Conservation (phyloP, 176 grass and related monocot genomes). For the Avena eriantha region DNA sequence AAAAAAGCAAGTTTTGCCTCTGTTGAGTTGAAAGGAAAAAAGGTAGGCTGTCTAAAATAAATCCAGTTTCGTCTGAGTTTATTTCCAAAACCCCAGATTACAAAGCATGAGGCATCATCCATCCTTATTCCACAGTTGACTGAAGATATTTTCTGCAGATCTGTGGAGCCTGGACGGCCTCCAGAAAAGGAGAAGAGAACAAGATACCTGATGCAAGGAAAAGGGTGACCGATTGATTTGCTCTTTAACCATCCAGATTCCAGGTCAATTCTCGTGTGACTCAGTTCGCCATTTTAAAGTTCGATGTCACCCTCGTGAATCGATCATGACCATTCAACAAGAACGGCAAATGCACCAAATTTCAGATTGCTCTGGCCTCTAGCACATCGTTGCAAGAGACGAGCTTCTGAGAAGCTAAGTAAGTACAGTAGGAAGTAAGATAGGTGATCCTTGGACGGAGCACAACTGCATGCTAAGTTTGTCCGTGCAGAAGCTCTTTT, state of each 20-base stretch:
- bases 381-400: slow-evolving; percentile 18
- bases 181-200: slow-evolving; percentile 43
- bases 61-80: not conserved
- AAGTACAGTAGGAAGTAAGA: slow-evolving; percentile 2
- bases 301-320: not conserved
- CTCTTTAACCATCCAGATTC: slow-evolving; percentile 17
- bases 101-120: slow-evolving; percentile 24
- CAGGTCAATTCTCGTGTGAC: not conserved
- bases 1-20: not conserved
- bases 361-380: slow-evolving; percentile 17
- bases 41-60: not conserved
- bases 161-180: slow-evolving; percentile 5
- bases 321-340: not conserved
- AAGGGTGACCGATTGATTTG: not conserved
- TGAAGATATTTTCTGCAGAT: slow-evolving; percentile 16
- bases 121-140: not conserved
- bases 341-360: slow-evolving; percentile 5
- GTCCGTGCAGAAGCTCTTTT: slow-evolving; percentile 16
- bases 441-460: not conserved
- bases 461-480: not conserved
- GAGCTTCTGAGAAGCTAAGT: slow-evolving; percentile 3
- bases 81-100: not conserved
- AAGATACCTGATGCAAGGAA: slow-evolving; percentile 47
- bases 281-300: slow-evolving; percentile 21
- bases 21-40: not conserved